These are phyloP conservation scores for Wickerhamiella nectarea DNA, from an alignment of 805 yeast genomes.

Conservation along the genomic window DNA sequence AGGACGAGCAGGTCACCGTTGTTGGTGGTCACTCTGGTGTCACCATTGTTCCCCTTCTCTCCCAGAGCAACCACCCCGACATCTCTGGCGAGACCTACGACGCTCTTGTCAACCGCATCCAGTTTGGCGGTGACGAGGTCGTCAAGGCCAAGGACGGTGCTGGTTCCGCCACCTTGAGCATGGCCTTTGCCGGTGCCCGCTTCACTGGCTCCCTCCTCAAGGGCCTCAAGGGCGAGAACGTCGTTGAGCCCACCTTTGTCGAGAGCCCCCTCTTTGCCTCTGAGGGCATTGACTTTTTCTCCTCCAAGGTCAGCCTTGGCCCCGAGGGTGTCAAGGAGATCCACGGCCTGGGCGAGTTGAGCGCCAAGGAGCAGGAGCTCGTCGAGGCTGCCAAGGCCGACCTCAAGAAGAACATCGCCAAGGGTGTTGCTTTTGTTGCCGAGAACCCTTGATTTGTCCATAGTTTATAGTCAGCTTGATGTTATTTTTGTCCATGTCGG, in stretches of 20 bases:
- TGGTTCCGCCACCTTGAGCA: constrained; percentile 84
- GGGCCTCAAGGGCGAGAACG: constrained; percentile 30
- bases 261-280: constrained; percentile 64
- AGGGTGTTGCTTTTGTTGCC: constrained; percentile 74
- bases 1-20: constrained; percentile 63
- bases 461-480: no score
- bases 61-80: constrained; percentile 51
- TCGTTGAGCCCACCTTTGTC: constrained; percentile 43
- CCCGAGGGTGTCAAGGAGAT: constrained; percentile 74
- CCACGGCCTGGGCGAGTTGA: constrained; percentile 65
- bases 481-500: no score
- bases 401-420: constrained; percentile 72
- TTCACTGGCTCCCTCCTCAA: constrained; percentile 43
- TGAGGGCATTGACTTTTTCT: constrained; percentile 95
- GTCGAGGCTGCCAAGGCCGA: constrained; percentile 73
- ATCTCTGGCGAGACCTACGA: constrained; percentile 54
- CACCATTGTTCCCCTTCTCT: constrained; percentile 85
- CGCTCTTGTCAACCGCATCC: constrained; percentile 69
- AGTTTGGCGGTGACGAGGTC: constrained; percentile 93
- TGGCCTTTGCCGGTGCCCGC: constrained; percentile 85
- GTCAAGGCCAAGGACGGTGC: constrained; percentile 89
- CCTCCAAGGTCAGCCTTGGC: constrained; percentile 88
- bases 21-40: constrained; percentile 97
- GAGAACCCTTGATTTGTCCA: constrained; percentile 25
- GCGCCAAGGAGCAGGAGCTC: constrained; percentile 73